Percentiles rank a stretch among this genome's conserved stretches.
phyloP scores from a whole-genome alignment of 495 filamentous ascomycete genomes.

The Penicillium diatomitis region DNA sequence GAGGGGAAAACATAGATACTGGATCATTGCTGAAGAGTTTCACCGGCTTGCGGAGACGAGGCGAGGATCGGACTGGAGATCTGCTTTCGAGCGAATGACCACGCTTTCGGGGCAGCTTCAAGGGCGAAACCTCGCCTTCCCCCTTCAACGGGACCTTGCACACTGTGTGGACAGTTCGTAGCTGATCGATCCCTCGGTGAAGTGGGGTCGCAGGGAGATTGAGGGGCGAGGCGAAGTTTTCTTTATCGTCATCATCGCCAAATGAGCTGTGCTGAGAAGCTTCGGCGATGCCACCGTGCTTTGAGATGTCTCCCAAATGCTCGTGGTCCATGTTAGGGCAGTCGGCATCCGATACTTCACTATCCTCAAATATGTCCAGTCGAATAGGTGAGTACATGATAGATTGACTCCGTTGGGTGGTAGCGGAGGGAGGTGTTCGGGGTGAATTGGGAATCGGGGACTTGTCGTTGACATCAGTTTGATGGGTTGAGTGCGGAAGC shows the following conservation, averaged over 20 bases:
- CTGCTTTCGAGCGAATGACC: constrained; percentile 36
- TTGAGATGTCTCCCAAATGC: too few species aligned
- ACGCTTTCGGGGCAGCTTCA: constrained; percentile 47
- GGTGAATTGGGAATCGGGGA: constrained; percentile 4
- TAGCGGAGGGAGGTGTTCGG: neutral
- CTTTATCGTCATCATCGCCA: constrained; percentile 17
- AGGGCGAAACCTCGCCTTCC: constrained; percentile 52
- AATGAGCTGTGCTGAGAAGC: constrained; percentile 1
- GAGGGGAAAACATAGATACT: constrained; percentile 11
- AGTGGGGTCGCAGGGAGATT: constrained; percentile 29
- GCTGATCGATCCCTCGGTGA: constrained; percentile 13
- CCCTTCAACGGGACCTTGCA: constrained; percentile 69
- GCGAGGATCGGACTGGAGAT: constrained; percentile 29
- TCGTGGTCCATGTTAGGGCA: neutral
- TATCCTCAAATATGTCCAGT: constrained; percentile 19
- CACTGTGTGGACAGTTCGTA: constrained; percentile 54
- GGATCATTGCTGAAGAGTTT: constrained; percentile 14
- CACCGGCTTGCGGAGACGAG: constrained; percentile 20
- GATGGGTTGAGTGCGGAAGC: constrained; percentile 13
- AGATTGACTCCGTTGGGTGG: neutral
- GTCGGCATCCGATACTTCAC: neutral
- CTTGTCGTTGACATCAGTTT: constrained; percentile 3
- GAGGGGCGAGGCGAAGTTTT: constrained; percentile 19
- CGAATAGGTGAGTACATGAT: constrained; percentile 8
- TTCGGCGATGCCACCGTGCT: neutral